These are phyloP conservation scores for Globisporangium solare DNA, from an alignment of 352 stramenopile genomes.

Conservation along the genomic window DNA sequence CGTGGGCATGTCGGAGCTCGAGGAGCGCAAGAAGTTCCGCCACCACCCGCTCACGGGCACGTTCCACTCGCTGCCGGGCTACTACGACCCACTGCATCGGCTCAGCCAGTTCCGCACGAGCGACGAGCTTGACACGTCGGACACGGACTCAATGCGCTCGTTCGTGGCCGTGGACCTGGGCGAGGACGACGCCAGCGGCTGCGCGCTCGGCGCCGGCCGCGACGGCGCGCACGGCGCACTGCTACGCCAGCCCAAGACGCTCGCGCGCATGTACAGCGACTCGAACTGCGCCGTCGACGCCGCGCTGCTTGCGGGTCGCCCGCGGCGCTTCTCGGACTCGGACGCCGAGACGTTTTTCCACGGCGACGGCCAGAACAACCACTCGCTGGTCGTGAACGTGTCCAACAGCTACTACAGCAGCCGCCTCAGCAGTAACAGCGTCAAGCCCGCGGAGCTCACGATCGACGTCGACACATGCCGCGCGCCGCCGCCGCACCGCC, in stretches of 20 bases:
- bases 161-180: slow-evolving; percentile 76
- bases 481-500: slow-evolving; percentile 3
- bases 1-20: slow-evolving; percentile 82
- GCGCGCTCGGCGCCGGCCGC: too few species aligned
- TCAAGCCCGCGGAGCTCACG: slow-evolving; percentile 11
- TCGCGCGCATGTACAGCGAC: slow-evolving; percentile 74
- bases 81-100: slow-evolving; percentile 83
- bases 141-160: slow-evolving; percentile 71
- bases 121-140: slow-evolving; percentile 45
- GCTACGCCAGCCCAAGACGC: slow-evolving; percentile 42
- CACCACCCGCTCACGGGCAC: slow-evolving; percentile 85
- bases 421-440: not conserved
- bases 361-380: slow-evolving; percentile 21
- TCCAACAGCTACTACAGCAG: slow-evolving; percentile 10
- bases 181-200: slow-evolving; percentile 42
- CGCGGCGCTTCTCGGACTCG: slow-evolving; percentile 76
- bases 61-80: slow-evolving; percentile 82
- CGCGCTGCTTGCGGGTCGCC: slow-evolving; percentile 33
- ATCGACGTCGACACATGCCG: slow-evolving; percentile 9
- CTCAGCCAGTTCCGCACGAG: slow-evolving; percentile 53
- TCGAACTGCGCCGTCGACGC: slow-evolving; percentile 37
- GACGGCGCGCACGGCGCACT: slow-evolving; percentile 6
- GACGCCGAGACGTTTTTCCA: slow-evolving; percentile 72
- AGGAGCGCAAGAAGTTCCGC: slow-evolving; percentile 87
- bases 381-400: slow-evolving; percentile 18